Conservation (phyloP, 176 grass and related monocot species). For the Oryza rufipogon region DNA sequence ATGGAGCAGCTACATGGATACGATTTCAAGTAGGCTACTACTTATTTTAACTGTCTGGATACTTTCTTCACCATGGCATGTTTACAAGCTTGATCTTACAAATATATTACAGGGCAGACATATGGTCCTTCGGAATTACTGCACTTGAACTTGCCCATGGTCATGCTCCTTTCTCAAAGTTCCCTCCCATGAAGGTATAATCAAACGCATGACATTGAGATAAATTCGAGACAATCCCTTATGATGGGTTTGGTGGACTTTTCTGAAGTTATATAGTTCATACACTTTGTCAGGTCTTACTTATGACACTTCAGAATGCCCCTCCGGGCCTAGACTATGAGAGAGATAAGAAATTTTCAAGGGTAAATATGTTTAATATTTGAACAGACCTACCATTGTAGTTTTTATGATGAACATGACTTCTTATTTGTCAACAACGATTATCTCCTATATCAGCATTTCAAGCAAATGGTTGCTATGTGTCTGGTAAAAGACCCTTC, state of each 20-base stretch:
- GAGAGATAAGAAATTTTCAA: constrained; percentile 84
- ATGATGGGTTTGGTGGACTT: constrained; percentile 5
- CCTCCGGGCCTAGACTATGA: constrained; percentile 89
- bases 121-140: constrained; percentile 99
- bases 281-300: constrained; percentile 67
- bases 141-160: constrained; percentile 98
- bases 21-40: constrained; percentile 82
- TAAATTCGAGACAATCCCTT: background rate
- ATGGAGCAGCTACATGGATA: constrained; percentile 92
- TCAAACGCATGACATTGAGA: background rate
- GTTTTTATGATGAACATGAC: constrained; percentile 18
- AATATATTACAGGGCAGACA: constrained; percentile 83
- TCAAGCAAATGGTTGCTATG: constrained; percentile 92
- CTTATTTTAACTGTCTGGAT: constrained; percentile 34
- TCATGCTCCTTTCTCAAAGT: constrained; percentile 96
- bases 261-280: background rate
- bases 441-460: constrained; percentile 58
- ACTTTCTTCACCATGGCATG: constrained; percentile 11
- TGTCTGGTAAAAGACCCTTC: constrained; percentile 96
- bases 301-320: constrained; percentile 96
- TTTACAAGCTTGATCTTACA: constrained; percentile 34
- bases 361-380: constrained; percentile 56
- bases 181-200: constrained; percentile 93
- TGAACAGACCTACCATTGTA: background rate
- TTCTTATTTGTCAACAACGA: constrained; percentile 24